Evolutionary conservation across 495 filamentous ascomycete genomes (phyloP).

Genomic region (Bombardia bombarda): DNA sequence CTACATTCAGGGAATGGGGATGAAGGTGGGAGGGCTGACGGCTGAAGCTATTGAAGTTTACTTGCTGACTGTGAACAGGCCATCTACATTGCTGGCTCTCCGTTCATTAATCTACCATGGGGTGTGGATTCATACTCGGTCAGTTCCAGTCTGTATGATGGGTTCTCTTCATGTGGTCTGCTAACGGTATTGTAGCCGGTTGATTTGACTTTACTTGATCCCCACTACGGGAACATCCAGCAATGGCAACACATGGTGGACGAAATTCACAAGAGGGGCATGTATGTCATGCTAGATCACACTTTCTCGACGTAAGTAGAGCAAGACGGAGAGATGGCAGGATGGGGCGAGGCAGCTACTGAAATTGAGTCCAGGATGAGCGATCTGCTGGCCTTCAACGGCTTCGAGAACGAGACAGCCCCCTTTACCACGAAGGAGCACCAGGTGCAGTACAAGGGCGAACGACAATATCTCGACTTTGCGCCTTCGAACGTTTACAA

Average conservation of each 20-base stretch:
- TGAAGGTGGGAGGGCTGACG: constrained; percentile 26
- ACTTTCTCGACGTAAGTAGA: constrained; percentile 50
- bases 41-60: too few species aligned
- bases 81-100: constrained; percentile 57
- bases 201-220: constrained; percentile 21
- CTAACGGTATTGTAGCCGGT: too few species aligned
- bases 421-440: constrained; percentile 48
- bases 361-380: constrained; percentile 53
- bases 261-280: constrained; percentile 55
- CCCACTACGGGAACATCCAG: constrained; percentile 40
- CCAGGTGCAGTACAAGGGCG: constrained; percentile 46
- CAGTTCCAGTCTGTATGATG: constrained; percentile 3
- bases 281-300: constrained; percentile 68
- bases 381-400: constrained; percentile 57
- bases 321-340: too few species aligned
- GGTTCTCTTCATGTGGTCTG: too few species aligned
- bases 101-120: constrained; percentile 27
- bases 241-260: constrained; percentile 55
- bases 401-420: constrained; percentile 52
- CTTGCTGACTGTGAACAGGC: constrained; percentile 28
- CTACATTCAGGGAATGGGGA: constrained; percentile 66
- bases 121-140: constrained; percentile 48
- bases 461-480: constrained; percentile 55
- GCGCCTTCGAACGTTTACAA: constrained; percentile 45
- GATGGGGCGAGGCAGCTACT: constrained; percentile 42